Base-by-base conservation (phyloP, 441 rosid species). In the Omphalea diandra region DNA sequence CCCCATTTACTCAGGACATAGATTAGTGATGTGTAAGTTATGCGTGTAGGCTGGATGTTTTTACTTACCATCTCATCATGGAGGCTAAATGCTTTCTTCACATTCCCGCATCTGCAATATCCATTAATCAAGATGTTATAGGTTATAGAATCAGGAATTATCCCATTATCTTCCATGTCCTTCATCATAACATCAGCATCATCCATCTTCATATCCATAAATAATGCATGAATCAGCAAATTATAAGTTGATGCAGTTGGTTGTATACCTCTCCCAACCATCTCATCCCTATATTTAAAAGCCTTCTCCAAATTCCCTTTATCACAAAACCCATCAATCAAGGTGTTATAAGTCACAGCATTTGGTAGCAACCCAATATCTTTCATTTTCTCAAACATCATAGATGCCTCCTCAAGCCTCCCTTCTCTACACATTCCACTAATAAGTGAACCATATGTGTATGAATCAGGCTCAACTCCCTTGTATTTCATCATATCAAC, bases 101-200 rank as follows among this genome's bases (percentile, higher is more conserved):
- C 84, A 84, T 90, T 79, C 44, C 95, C 89, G 49, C 92, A 78
- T 71, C 89, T 85, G 71, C 94, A 84, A 71, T 86, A 87, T 32
- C 96, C 97, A 72, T 91, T 91, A 47, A 91, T 86, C 73, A 90
- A 78, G 69, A 91, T 87, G 82, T 92, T 91, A 79, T 86, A 91
- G 0, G 97, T 88, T 59, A 91, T 81, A 66, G 87, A 73, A 84
- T 91, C 96, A 31, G 88, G 74, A 57, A 65, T 73, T n/a, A 88
- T 41, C 57, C 96, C 93, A 44, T 81, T 83, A 17, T 82, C 85
- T 69, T 47, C 73, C 90, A 94, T 86, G 58, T 90, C 97, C 49
- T 77, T 84, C 49, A 88, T 58, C 88, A 91, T 72, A 17, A 52
- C 73, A 58, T 87, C 91, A 56, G 91, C 97, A 50, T 87, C 86